phyloP scores from a whole-genome alignment of 2,329 filamentous ascomycete genomes.

The Aspergillus tubingensis region DNA sequence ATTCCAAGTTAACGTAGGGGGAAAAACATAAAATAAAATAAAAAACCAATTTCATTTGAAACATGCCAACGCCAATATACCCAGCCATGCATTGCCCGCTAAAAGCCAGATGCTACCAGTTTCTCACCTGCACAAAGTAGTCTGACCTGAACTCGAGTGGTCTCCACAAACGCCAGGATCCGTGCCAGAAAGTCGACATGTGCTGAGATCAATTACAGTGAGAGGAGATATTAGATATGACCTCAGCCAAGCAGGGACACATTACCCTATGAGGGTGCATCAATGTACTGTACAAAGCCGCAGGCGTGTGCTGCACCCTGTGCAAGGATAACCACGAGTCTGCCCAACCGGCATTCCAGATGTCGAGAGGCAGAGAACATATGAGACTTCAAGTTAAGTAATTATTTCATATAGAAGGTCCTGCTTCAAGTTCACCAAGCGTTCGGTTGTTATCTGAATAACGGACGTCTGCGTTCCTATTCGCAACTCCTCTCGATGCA shows the following conservation, averaged over 20 bases:
- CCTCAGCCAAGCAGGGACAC: not conserved
- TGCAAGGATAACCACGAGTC: not conserved
- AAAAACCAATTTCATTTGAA: too few relatives aligned
- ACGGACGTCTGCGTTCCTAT: not conserved
- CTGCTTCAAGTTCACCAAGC: constrained; percentile 26
- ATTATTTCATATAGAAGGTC: constrained; percentile 14
- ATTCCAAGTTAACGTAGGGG: too few relatives aligned
- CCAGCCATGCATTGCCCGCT: not conserved
- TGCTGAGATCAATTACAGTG: not conserved
- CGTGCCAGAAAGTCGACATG: not conserved
- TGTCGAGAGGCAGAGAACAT: not conserved
- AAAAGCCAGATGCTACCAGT: not conserved
- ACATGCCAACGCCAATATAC: too few relatives aligned
- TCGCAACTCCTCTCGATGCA: not conserved
- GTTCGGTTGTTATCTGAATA: constrained; percentile 14
- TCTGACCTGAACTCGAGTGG: not conserved
- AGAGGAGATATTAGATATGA: not conserved
- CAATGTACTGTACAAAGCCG: not conserved
- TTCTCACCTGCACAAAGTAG: not conserved
- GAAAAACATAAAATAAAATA: too few relatives aligned
- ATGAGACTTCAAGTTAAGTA: not conserved
- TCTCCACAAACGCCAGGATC: not conserved
- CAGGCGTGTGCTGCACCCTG: not conserved
- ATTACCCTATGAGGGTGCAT: not conserved
- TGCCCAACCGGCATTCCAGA: not conserved